Evolutionary conservation across 2,329 filamentous ascomycete genomes (phyloP), one percentile per base, ranked within the genome.

Genomic region (Fusarium globosum): DNA sequence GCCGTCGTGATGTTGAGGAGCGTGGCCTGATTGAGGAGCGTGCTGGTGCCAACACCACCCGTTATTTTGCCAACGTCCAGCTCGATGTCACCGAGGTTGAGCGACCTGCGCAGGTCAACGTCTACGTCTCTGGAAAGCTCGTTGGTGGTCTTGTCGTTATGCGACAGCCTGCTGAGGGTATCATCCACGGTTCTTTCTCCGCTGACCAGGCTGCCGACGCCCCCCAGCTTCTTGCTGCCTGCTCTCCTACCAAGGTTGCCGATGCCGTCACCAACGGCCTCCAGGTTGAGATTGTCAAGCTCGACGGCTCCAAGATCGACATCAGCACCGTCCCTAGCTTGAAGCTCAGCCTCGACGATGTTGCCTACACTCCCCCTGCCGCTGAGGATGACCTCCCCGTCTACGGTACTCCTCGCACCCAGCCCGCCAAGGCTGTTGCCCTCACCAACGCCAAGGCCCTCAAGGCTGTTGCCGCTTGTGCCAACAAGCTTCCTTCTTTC

Each of bases 121-220:
- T 85, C 46, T 83, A 79, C 43, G 68, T 84, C 26, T 76, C 76
- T 26, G 80, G 77, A 35, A 75, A 80, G 61, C 70, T 72, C 20
- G 80, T 80, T 21, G 82, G 81, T 26, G 80, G 77, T 46, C 72
- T 83, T 51, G 80, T 82, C 2, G 76, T 85, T 53, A 81, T 84
- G 80, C 75, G 73, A 64, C 81, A 81, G 71, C 83, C 82, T 28
- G 66, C 73, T 4, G 68, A 61, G 18, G 83, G 82, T 53, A 78
- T 69, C 35, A 52, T 81, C 11, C 70, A 82, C 65, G 82, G 80
- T 33, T 77, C 76, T 30, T 78, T 83, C 42, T 82, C 86, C 53
- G 82, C 86, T 56, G 82, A 84, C 68, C 90, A 91, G 75, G 93
- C 93, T 15, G 92, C 95, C 81, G 91, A 93, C 77, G 75, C 85